Evolutionary conservation across 129 eudicot genomes (phyloP).

Genomic region (Helianthus tuberosus): DNA sequence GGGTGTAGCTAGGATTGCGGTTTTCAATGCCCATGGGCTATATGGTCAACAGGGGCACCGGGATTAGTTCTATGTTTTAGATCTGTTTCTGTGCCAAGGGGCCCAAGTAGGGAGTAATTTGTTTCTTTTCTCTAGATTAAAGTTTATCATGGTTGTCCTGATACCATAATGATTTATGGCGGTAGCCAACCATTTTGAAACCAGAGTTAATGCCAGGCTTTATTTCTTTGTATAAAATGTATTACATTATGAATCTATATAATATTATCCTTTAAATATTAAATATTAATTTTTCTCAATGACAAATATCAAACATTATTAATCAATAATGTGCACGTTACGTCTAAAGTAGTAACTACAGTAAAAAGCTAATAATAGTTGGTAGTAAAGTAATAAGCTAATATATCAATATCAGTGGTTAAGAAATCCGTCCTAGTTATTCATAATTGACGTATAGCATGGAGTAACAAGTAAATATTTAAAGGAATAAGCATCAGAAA

Average conservation of each 20-base stretch:
- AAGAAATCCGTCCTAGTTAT: neutral
- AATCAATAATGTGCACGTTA: neutral
- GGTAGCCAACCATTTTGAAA: neutral
- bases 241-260: neutral
- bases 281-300: neutral
- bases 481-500: neutral
- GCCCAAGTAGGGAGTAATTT: too few relatives aligned
- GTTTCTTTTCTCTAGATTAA: too few relatives aligned
- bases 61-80: too few relatives aligned
- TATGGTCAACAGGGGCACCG: too few relatives aligned
- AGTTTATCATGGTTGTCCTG: neutral
- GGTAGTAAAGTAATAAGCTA: constrained; percentile 11
- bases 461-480: neutral
- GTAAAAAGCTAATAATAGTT: neutral
- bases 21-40: too few relatives aligned
- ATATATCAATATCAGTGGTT: neutral
- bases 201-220: neutral
- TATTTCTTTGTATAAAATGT: neutral
- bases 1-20: too few relatives aligned
- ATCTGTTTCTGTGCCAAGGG: too few relatives aligned
- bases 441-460: neutral
- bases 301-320: neutral
- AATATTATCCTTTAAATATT: neutral
- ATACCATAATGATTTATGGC: neutral
- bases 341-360: neutral